Conservation (phyloP, 768 basidiomycete genomes). For the Nidularia sp. region DNA sequence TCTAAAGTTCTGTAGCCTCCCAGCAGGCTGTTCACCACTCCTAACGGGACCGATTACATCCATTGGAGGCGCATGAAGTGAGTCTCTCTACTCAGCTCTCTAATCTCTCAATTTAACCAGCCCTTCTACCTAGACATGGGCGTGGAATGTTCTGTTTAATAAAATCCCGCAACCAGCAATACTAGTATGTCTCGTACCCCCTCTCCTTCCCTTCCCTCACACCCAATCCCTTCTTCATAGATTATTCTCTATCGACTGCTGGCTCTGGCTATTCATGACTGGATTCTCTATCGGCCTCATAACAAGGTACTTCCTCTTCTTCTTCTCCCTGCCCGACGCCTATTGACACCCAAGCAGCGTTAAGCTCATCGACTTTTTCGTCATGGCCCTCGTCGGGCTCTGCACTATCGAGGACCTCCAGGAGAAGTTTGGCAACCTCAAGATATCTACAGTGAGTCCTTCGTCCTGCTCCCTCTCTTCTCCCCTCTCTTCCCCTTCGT, state of each 20-base stretch:
- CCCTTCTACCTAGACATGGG: too few relatives aligned
- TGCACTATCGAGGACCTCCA: conserved; percentile 98
- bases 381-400: conserved; percentile 89
- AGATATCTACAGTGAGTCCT: conserved; percentile 76
- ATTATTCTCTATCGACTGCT: conserved; percentile 95
- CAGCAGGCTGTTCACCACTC: too few relatives aligned
- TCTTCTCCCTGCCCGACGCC: neutral
- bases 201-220: conserved; percentile 1
- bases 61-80: too few relatives aligned
- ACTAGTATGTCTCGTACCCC: conserved; percentile 55
- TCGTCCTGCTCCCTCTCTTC: neutral
- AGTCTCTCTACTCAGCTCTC: too few relatives aligned
- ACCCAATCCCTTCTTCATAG: neutral
- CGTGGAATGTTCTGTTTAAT: conserved; percentile 58
- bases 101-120: too few relatives aligned
- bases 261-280: conserved; percentile 90
- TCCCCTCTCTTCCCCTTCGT: too few relatives aligned
- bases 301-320: conserved; percentile 55
- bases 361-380: conserved; percentile 95
- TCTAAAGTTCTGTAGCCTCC: too few relatives aligned
- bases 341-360: conserved; percentile 46
- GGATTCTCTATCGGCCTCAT: conserved; percentile 95
- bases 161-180: conserved; percentile 97
- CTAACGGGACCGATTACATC: too few relatives aligned
- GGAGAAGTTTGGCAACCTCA: conserved; percentile 96